These are phyloP conservation scores for Rhodotorula sp. DNA, from an alignment of 1,284 basidiomycete genomes.

Conservation along the genomic window DNA sequence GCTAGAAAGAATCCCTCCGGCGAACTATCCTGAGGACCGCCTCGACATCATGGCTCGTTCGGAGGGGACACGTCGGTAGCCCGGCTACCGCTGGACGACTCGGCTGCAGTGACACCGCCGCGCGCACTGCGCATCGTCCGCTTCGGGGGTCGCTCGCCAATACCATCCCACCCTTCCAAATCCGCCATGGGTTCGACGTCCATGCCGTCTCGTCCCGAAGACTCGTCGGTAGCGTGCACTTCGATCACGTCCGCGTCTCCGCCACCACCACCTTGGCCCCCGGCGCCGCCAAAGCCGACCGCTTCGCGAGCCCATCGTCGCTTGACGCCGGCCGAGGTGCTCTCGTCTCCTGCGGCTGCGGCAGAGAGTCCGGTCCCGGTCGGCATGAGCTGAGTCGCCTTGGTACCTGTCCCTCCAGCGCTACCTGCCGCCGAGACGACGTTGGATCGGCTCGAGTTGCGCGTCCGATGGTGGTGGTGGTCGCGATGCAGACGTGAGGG, in stretches of 20 bases:
- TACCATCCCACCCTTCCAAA: conserved; percentile 33
- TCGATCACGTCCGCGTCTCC: not conserved
- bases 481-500: not conserved
- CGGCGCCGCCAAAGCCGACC: conserved; percentile 2
- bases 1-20: too few species aligned
- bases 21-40: too few species aligned
- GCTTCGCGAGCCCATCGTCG: conserved; percentile 20
- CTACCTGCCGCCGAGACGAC: not conserved
- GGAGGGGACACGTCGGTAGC: too few species aligned
- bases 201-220: conserved; percentile 3
- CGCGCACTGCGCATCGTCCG: conserved; percentile 15
- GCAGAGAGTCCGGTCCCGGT: not conserved
- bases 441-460: not conserved
- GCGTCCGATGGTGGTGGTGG: not conserved
- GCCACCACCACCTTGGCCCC: not conserved
- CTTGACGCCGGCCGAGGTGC: conserved; percentile 22
- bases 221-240: not conserved
- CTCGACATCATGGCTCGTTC: too few species aligned
- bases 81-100: not conserved
- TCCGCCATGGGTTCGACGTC: conserved; percentile 17
- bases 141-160: conserved; percentile 27
- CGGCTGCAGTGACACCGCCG: not conserved
- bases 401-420: not conserved
- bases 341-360: not conserved
- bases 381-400: not conserved